Base-by-base conservation (phyloP, 2,329 filamentous ascomycete species). In the Botrytis byssoidea region DNA sequence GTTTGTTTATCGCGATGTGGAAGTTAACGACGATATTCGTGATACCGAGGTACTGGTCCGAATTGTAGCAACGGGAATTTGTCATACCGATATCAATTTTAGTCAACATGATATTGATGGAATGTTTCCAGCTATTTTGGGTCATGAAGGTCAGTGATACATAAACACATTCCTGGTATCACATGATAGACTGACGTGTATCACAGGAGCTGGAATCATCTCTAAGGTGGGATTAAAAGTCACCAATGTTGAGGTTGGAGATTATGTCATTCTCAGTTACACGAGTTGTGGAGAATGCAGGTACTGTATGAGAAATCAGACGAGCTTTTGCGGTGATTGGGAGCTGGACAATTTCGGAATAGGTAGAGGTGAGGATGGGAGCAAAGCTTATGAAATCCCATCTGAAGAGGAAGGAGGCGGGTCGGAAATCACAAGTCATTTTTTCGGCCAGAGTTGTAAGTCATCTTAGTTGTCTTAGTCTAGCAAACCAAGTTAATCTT, bases 21-120 rank as follows among this genome's bases (percentile, higher is more conserved):
- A 64, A 37, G 74, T 77, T 5, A 73, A 77, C 37, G 74, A 77
- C 4, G 42, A 74, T 16, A 59, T 78, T 37, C 73, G 71, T 44
- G 74, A 74, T 14, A 76, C 81, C 68, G 81, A 83, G 74, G 78
- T 82, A 1, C 75, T 83, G 3, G 77, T 83, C 22, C 79, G 82
- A 68, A 82, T 83, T 76, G 81, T 80, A 73, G 81, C 79, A 40
- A 81, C 81, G 0, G 81, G 82, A 1, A 70, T 83, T 29, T 83
- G 82, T 65, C 76, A 77, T 48, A 78, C 77, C 10, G 76, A 77
- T 61, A 61, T 78, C 40, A 76, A 73, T 59, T 77, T 78, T 40
- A 29, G 73, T 8, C 73, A 75, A 32, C 74, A 77, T 61, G 61
- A 67, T 32, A 72, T 77, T 3, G 72, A 73, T 6, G 74, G 74